Evolutionary conservation across 2,329 filamentous ascomycete genomes (phyloP), one percentile per base, ranked within the genome.

Genomic region (Dactylellina parvicollis): DNA sequence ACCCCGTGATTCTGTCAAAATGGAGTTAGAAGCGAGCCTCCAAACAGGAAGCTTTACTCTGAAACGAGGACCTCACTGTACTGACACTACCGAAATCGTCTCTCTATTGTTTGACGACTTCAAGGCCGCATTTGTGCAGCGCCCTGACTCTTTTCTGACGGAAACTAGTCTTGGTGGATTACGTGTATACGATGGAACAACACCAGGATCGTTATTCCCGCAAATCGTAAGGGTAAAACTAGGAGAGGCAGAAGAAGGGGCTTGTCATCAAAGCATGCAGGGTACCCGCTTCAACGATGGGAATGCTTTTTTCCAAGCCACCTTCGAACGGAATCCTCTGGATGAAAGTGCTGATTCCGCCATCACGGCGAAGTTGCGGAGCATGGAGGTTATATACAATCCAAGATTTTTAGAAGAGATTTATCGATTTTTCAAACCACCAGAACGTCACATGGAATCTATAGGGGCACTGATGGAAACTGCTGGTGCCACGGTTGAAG

Each of bases 381-480:
- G 93, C 46, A 89, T 99, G 76, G 96, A 99, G 80, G 90, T 99
- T 61, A 92, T 99, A 22, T 99, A 96, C 86, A 99, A 99, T 77
- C 95, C 96, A 0, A 91, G 89, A 75, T 96, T 98, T 76, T 85
- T 98, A 0, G 88, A 96, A 4, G 93, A 95, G 52, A 88, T 98
- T 38, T 92, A 90, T 59, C 92, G 92, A 77, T 99, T 99, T 83
- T 99, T 99, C 84, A 90, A 94, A 75, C 95, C 95, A 0, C 96
- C 95, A 0, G 93, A 97, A 80, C 87, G 93, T 55, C 96, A 99
- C 79, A 97, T 99, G 93, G 95, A 99, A 79, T 99, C 95, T 8
- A 97, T 99, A 77, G 90, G 89, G 10, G 96, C 95, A 1, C 85
- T 99, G 64, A 92, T 99, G 88, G 96, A 99, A 81, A 92, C 90